Percentiles rank a stretch among this genome's conserved stretches.
Evolutionary conservation across 2,329 filamentous ascomycete genomes (phyloP).

Genomic region (Colletotrichum orbiculare): DNA sequence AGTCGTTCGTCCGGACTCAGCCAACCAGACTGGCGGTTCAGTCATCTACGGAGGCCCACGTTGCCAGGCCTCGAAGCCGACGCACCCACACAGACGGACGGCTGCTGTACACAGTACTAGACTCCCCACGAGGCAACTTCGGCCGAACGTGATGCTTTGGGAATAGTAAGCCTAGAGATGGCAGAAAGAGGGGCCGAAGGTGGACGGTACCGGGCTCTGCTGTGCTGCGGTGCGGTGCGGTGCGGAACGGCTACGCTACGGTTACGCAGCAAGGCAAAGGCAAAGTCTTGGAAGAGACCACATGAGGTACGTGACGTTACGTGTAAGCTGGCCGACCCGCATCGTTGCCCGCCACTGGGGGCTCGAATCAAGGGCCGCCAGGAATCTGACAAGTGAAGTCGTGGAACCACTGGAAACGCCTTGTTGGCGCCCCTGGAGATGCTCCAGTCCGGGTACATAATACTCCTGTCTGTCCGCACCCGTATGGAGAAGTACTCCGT

Average conservation of each 20-base stretch:
- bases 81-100: not conserved
- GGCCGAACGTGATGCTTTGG: not conserved
- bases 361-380: conserved; percentile 31
- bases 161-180: too few species aligned
- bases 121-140: conserved; percentile 18
- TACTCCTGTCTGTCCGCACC: not conserved
- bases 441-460: conserved; percentile 14
- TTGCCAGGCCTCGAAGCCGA: conserved; percentile 15
- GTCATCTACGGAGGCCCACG: conserved; percentile 32
- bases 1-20: conserved; percentile 8
- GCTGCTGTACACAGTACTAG: too few species aligned
- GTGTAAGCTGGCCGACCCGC: conserved; percentile 14
- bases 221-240: too few species aligned
- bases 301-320: too few species aligned
- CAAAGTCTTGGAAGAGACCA: not conserved
- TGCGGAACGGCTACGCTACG: too few species aligned
- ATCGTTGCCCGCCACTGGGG: conserved; percentile 8
- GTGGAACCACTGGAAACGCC: conserved; percentile 25
- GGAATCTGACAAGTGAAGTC: conserved; percentile 29
- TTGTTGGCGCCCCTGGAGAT: conserved; percentile 6
- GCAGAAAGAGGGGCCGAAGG: not conserved
- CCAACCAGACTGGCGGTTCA: conserved; percentile 12
- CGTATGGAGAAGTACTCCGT: conserved; percentile 4
- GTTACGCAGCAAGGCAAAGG: too few species aligned
- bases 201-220: too few species aligned